A percentile compares a stretch with the other conserved stretches of the same genome.
Evolutionary conservation across 2,329 filamentous ascomycete species (phyloP).

Genomic region (Phaeomoniella chlamydospora): DNA sequence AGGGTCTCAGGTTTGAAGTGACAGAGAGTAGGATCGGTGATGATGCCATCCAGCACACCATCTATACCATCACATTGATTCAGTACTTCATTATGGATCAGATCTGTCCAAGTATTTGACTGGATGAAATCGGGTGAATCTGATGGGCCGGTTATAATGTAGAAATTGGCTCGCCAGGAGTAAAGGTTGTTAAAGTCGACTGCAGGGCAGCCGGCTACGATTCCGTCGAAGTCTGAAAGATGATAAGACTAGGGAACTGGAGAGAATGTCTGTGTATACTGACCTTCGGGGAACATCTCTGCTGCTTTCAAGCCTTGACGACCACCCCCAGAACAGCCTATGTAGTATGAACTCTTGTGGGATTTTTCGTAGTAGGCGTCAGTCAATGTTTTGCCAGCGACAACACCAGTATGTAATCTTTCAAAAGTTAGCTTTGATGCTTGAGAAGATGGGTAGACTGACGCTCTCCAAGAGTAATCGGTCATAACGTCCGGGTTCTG

Average conservation of each 20-base stretch:
- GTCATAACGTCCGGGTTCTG: constrained; percentile 28
- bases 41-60: constrained; percentile 12
- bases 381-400: constrained; percentile 10
- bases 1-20: constrained; percentile 4
- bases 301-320: constrained; percentile 40
- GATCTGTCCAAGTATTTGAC: constrained; percentile 19
- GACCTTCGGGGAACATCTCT: constrained; percentile 14
- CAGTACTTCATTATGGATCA: constrained; percentile 28
- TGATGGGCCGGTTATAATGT: not conserved
- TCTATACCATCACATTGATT: constrained; percentile 26
- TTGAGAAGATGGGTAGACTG: constrained; percentile 7
- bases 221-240: constrained; percentile 22
- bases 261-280: constrained; percentile 34
- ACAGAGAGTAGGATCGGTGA: constrained; percentile 8
- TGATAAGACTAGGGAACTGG: constrained; percentile 27
- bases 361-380: constrained; percentile 4
- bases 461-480: constrained; percentile 33
- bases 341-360: constrained; percentile 27
- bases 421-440: constrained; percentile 28
- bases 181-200: constrained; percentile 3
- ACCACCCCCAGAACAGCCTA: constrained; percentile 46
- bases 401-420: constrained; percentile 14
- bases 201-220: constrained; percentile 13
- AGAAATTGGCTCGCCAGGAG: not conserved
- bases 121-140: constrained; percentile 18